Base-by-base conservation (phyloP, 352 stramenopile genomes). In the Globisporangium orthogonon region DNA sequence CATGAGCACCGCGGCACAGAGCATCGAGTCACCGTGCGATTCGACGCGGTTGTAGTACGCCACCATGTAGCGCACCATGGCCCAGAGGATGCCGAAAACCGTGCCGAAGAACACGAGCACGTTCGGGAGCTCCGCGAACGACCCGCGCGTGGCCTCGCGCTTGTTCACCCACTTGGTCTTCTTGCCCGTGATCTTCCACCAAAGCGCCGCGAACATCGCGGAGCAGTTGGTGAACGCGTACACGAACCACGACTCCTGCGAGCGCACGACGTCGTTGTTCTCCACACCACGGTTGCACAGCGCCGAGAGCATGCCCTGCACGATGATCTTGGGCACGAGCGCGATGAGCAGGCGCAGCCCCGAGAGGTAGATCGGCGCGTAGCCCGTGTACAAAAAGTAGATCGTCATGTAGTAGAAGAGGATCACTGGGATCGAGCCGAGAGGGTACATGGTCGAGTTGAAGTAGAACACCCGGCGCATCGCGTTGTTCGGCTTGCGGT, bases 401-500 rank as follows among this genome's bases (percentile, higher is more conserved):
- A 90, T 62, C 51, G 83, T 86, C 52, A 91, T 77, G 76, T 89
- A 94, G 78, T 89, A 94, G 65, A 94, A 69, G 44, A 91, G 61
- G 35, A 94, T 82, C 14, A 85, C 76, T 30, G 80, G 65, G 52
- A 94, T 76, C 54, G 83, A 90, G 54, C 79, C 76, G 50, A 94
- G 65, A 33, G 83, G 83, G 65, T 89, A 91, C 60, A 94, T 69
- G 15, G 78, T 91, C 66, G 71, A 73, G 74, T 94, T 94, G 48
- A 91, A 65, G 73, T 91, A 94, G 64, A 94, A 91, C 39, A 94
- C 76, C 52, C 74, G 76, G 33, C 83, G 83, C 81, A 94, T 91
- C 54, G 87, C 87, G 62, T 78, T 82, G 69, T 77, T 90, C 10
- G 73, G 71, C 61, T 89, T 91, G 72, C 75, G 81, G 65, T 90